Base-by-base conservation (phyloP, 148 eudicot genomes). In the Agrostemma githago region DNA sequence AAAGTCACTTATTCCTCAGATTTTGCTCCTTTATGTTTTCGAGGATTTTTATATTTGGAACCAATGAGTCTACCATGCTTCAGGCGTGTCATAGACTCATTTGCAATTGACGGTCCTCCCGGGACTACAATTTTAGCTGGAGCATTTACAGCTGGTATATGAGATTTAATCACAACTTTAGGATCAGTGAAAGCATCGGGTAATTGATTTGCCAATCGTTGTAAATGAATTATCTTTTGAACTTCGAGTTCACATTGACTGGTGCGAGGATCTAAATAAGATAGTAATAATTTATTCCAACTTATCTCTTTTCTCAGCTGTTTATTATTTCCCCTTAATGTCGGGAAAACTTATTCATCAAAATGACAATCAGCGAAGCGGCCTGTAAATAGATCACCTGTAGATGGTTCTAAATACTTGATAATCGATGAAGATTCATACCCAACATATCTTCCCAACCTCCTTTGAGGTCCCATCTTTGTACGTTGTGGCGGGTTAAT, bases 101-200 rank as follows among this genome's bases (percentile, higher is more conserved):
- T 62, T 11, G 39, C 12, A 12, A n/a, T n/a, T n/a, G 3, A n/a
- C 2, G 8, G 39, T 62, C 66, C 40, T 62, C 26, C 2, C 2
- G 4, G 39, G 4, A 62, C 66, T 5, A 5, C 4, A 16, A 71
- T 15, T 59, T 15, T 59, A 19, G n/a, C n/a, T n/a, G 62, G 62
- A 59, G 62, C 62, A 59, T 59, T 59, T n/a, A 59, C 20, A 59
- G 9, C 21, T 59, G 19, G 62, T n/a, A 59, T 59, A 59, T 59
- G 62, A 11, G 62, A 16, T n/a, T 59, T 16, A 5, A 5, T 59
- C 62, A 3, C 62, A 4, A 16, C 2, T 59, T 59, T 8, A n/a
- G n/a, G 62, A n/a, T 8, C 3, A 59, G 62, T 59, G n/a, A 59
- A 59, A 4, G 62, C 26, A 19, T 59, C 62, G 16, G 9, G 5